phyloP scores from a whole-genome alignment of 495 filamentous ascomycete species.

The Antarctomyces pellizariae region DNA sequence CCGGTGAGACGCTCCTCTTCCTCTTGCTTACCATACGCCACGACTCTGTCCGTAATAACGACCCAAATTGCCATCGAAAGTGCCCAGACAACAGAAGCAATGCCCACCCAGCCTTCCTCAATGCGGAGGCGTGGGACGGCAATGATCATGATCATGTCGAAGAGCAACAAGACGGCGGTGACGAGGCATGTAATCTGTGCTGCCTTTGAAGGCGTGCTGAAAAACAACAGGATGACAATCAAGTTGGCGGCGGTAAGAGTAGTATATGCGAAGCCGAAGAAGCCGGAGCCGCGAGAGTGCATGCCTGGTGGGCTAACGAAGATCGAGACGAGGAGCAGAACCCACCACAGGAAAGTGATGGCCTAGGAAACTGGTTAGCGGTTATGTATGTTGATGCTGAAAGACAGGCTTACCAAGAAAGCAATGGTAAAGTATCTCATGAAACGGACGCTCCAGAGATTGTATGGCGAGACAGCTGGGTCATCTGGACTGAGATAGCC shows the following conservation, averaged over 20 bases:
- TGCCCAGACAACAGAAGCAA: constrained; percentile 63
- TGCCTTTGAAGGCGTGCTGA: constrained; percentile 53
- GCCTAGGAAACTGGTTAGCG: too few relatives aligned
- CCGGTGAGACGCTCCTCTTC: constrained; percentile 88
- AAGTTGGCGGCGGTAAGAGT: constrained; percentile 52
- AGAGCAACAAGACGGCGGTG: constrained; percentile 44
- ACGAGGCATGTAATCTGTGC: constrained; percentile 45
- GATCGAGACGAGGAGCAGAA: constrained; percentile 55
- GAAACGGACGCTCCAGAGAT: constrained; percentile 70
- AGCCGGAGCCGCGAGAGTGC: constrained; percentile 69
- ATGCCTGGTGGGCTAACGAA: constrained; percentile 78
- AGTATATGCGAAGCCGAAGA: constrained; percentile 64
- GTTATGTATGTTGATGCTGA: neutral
- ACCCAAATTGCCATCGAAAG: constrained; percentile 37
- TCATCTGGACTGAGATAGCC: constrained; percentile 77
- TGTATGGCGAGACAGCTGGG: constrained; percentile 89
- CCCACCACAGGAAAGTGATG: constrained; percentile 77
- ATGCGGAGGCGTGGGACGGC: constrained; percentile 43
- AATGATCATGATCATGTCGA: constrained; percentile 58
- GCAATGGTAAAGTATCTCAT: constrained; percentile 49
- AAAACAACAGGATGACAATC: constrained; percentile 62
- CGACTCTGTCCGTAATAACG: constrained; percentile 31
- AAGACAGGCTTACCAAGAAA: constrained; percentile 25
- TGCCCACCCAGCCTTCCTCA: constrained; percentile 81
- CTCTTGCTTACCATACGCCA: constrained; percentile 72